Evolutionary conservation across 768 basidiomycete genomes (phyloP), one percentile per base, ranked within the genome.

Genomic region (Psilocybe cyanescens): DNA sequence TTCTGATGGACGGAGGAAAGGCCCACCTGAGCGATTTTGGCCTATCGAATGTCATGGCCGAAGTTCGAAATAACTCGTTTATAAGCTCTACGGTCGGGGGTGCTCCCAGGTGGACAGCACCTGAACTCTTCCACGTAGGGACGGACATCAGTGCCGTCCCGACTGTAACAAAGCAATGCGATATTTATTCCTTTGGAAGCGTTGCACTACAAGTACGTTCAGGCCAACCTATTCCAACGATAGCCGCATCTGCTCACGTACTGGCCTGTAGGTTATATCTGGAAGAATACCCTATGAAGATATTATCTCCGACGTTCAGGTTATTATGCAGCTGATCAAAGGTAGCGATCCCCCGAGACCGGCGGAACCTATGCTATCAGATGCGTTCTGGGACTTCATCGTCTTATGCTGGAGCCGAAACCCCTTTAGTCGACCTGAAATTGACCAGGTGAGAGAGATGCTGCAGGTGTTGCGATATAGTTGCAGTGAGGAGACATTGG

Each of bases 171-270:
- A 62, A 47, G 9, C 1, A 59, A 24, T 73, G 71, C 19, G 78
- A 79, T 57, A 67, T 76, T 9, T 79, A 75, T 57, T 78, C 78
- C 1, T 76, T 78, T 55, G 78, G 72, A 5, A 76, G 74, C 50
- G 68, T 75, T 8, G 72, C 73, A 63, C 63, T 67, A 8, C 68
- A 67, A 54, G 67, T 64, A 9, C 7, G 37, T 9, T 8, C 49
- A 48, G 33, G 7, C 33, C 2, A 24, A 24, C 24, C 24, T 35
- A 11, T 44, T 44, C 41, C 6, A 44, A 44, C 2, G 47, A 49
- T 28, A 24, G 24, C 24, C 24, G 2, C 24, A 24, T 24, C 24
- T 24, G 24, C 24, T 24, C 24, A 24, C 24, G 2, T 24, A 2
- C 24, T 24, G 24, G 24, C 41, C 2, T 24, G 16, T 28, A 55